Percentiles rank a stretch among this genome's conserved stretches.
These are phyloP conservation scores for Aspergillus bombycis DNA, from an alignment of 2,329 filamentous ascomycete species.

Conservation along the genomic window DNA sequence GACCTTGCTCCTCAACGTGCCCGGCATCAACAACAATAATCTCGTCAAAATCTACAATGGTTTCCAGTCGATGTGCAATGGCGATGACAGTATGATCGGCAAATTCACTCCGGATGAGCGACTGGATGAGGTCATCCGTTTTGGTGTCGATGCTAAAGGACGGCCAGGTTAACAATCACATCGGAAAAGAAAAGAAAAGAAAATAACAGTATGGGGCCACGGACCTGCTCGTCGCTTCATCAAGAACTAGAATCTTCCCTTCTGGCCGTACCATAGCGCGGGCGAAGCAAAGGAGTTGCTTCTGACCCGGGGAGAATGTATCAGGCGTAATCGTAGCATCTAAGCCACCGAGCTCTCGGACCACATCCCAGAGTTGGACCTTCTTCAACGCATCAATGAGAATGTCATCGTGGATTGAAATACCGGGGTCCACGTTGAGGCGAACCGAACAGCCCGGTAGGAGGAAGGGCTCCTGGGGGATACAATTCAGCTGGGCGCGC, in stretches of 20 bases:
- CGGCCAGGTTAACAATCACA: constrained; percentile 7
- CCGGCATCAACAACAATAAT: not conserved
- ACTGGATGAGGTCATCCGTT: constrained; percentile 6
- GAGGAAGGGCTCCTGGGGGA: not conserved
- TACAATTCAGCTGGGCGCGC: not conserved
- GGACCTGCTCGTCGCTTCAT: not conserved
- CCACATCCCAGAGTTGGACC: not conserved
- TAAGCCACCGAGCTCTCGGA: not conserved
- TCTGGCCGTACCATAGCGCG: not conserved
- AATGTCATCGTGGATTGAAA: not conserved
- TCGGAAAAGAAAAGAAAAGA: constrained; percentile 16
- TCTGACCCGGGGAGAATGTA: not conserved
- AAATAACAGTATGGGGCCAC: not conserved
- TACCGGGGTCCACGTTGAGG: not conserved
- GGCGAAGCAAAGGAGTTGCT: not conserved
- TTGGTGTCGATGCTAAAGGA: constrained; percentile 8
- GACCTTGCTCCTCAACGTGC: not conserved
- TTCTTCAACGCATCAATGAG: not conserved
- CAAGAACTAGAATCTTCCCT: not conserved
- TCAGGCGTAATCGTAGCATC: not conserved
- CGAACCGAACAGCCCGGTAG: not conserved
- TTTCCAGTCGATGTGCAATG: constrained; percentile 6
- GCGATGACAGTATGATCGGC: constrained; percentile 8
- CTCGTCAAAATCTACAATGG: not conserved
- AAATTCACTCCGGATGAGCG: constrained; percentile 11